Evolutionary conservation across 2,329 filamentous ascomycete genomes (phyloP), one percentile per base, ranked within the genome.

Genomic region (Colletotrichum karsti): DNA sequence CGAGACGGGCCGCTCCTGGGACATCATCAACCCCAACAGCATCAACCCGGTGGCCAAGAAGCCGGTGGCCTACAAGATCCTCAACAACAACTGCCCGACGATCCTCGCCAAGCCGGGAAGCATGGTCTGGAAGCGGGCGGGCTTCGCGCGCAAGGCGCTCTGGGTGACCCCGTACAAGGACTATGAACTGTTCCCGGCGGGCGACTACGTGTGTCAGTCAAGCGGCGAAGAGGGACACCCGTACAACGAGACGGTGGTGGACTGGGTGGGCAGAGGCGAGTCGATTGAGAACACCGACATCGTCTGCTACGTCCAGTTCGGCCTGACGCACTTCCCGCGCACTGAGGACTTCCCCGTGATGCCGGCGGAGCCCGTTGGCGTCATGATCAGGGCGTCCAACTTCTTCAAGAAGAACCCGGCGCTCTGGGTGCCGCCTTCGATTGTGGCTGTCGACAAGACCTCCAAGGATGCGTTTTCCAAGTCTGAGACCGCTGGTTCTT

Each of bases 281-380:
- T 79, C 79, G 53, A 84, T 88, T 56, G 82, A 84, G 63, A 85
- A 89, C 65, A 82, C 84, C 4, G 86, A 90, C 73, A 79, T 89
- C 15, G 87, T 89, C 3, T 79, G 87, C 54, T 90, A 83, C 67
- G 76, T 88, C n/a, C 87, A 89, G 72, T 87, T 88, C 41, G 76
- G 76, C 24, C 83, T 89, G 64, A 89, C 87, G 30, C 87, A 89
- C 69, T 81, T 88, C 63, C 83, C 84, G 0, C 76, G 85, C 35
- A 82, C 85, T 5, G 87, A 89, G 75, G 86, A 89, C 72, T 88
- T 88, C 76, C 86, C 86, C 0, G 82, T 89, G 48, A 89, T 89
- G 86, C 87, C 87, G 1, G 84, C 82, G 44, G 87, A 90, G 78
- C 84, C 85, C 7, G 78, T 88, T 61, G 81, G 79, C 58, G 80